Base-by-base conservation (phyloP, 2,329 filamentous ascomycete species). In the Blastomyces emzantsi region DNA sequence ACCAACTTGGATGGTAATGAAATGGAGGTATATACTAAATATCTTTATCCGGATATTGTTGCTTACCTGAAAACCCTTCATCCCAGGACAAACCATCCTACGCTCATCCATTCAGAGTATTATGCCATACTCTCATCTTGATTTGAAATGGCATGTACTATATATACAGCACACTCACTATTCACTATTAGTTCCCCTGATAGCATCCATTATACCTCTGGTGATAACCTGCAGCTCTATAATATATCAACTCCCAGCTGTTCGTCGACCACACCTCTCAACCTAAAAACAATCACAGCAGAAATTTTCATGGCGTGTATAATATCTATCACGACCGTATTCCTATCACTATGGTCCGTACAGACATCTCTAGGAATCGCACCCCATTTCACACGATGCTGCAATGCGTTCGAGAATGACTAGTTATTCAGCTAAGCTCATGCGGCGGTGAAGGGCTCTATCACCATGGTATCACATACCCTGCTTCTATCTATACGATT, bases 121-220 rank as follows among this genome's bases (percentile, higher is more conserved):
- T 28, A 69, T 67, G 33, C 5, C 62, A 69, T 66, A 62, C 57
- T 60, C 11, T 65, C 66, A 25, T 64, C 73, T 54, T 75, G 71
- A 62, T 75, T 73, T 2, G 71, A 70, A 2, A 72, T 65, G 63
- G 72, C 73, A 67, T 75, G 76, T 7, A 75, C 58, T 2, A 72
- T n/a, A n/a, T n/a, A n/a, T n/a, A n/a, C n/a, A 5, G 33, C 33
- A 36, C 67, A 0, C 68, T 70, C 52, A 74, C 71, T 1, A 72
- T 65, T 63, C n/a, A n/a, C n/a, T n/a, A n/a, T 75, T 71, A 4
- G 69, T 71, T 28, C 69, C 69, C 11, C 75, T 63, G 1, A 69
- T 66, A n/a, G 73, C 62, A 6, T 73, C 72, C 30, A 76, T 62
- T 3, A 69, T 64, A 36, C 33, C 62, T 68, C 70, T 69, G 63